Percentiles rank a stretch among this genome's conserved stretches.
These are phyloP conservation scores for Glebionis coronaria DNA, from an alignment of 129 eudicot species.

Conservation along the genomic window DNA sequence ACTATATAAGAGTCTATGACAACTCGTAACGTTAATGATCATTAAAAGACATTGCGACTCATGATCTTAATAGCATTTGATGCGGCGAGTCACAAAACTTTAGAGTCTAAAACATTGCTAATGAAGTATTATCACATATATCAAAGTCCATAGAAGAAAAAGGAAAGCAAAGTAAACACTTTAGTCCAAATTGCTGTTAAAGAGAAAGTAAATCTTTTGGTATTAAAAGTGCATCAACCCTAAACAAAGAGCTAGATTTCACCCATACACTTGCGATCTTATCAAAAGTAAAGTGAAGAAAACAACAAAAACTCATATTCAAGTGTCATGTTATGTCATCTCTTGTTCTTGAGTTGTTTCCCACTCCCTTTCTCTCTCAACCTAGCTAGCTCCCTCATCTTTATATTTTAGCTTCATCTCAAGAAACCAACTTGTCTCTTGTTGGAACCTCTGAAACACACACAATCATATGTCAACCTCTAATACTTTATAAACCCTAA, in stretches of 20 bases:
- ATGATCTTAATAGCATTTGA: too few species aligned
- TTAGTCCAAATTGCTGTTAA: too few species aligned
- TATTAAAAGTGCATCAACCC: not conserved
- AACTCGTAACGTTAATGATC: too few species aligned
- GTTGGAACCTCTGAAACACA: slow-evolving; percentile 60
- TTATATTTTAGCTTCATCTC: slow-evolving; percentile 52
- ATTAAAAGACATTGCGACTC: too few species aligned
- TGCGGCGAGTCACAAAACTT: too few species aligned
- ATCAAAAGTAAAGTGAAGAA: slow-evolving; percentile 22
- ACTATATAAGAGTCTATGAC: not conserved
- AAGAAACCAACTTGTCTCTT: slow-evolving; percentile 92
- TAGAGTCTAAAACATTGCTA: too few species aligned
- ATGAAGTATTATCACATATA: too few species aligned
- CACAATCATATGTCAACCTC: slow-evolving; percentile 25
- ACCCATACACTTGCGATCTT: slow-evolving; percentile 21
- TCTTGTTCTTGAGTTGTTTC: slow-evolving; percentile 42
- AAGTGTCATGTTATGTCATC: slow-evolving; percentile 38
- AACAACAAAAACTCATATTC: slow-evolving; percentile 25
- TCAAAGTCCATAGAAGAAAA: too few species aligned
- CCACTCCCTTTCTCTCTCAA: slow-evolving; percentile 34
- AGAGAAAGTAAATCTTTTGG: not conserved
- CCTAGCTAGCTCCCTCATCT: slow-evolving; percentile 19
- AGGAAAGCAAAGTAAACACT: too few species aligned
- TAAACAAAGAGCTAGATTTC: slow-evolving; percentile 13
- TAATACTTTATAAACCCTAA: slow-evolving; percentile 26